These are phyloP conservation scores for Talaromyces verruculosus DNA, from an alignment of 2,329 filamentous ascomycete species.

Conservation along the genomic window DNA sequence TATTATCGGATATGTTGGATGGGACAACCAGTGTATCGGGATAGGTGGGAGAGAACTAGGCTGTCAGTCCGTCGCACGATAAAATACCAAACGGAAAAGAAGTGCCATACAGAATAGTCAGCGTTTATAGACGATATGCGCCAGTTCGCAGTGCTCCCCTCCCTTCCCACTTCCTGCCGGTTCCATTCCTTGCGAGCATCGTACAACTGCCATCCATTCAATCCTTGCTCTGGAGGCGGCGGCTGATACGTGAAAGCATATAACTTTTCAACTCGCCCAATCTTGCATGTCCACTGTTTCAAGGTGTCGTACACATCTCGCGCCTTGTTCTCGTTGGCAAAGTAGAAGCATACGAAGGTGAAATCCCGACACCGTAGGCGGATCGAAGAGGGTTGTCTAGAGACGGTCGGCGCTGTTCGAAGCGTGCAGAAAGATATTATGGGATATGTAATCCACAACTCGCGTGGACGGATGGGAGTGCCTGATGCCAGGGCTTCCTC, in stretches of 20 bases:
- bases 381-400: constrained; percentile 74
- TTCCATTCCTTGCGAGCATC: constrained; percentile 82
- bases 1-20: constrained; percentile 89
- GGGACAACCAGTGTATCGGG: constrained; percentile 83
- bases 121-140: constrained; percentile 85
- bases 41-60: constrained; percentile 83
- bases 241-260: constrained; percentile 87
- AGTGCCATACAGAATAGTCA: constrained; percentile 65
- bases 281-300: constrained; percentile 73
- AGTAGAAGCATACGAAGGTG: constrained; percentile 88
- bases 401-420: constrained; percentile 68
- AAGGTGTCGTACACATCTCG: constrained; percentile 87
- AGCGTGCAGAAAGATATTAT: constrained; percentile 81
- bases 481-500: constrained; percentile 44
- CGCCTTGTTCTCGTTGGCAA: constrained; percentile 69
- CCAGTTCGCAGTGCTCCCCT: constrained; percentile 79
- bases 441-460: constrained; percentile 93
- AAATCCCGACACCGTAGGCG: constrained; percentile 91
- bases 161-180: constrained; percentile 81
- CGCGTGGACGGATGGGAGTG: constrained; percentile 54
- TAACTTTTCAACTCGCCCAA: constrained; percentile 81
- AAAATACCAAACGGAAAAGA: background rate
- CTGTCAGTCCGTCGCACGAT: constrained; percentile 23
- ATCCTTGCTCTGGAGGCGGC: constrained; percentile 67
- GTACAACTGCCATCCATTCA: constrained; percentile 82